Evolutionary conservation across 768 basidiomycete genomes (phyloP).

Genomic region (Cubamyces sp.): DNA sequence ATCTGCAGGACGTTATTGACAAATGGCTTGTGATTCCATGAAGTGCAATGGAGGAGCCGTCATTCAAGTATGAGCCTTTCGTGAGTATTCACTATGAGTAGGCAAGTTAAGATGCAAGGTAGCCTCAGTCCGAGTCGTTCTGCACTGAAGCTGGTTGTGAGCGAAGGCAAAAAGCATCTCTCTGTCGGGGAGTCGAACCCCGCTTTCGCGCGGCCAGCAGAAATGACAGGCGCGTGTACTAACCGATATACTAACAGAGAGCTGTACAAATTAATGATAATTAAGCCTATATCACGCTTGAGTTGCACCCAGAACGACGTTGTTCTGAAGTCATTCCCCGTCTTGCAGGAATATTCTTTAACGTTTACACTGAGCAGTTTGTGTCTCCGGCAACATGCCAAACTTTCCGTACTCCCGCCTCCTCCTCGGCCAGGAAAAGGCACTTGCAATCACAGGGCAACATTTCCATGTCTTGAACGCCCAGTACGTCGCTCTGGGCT

Average conservation of each 20-base stretch:
- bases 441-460: slow-evolving; percentile 47
- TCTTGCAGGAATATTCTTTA: not conserved
- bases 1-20: not conserved
- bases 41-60: too few relatives aligned
- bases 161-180: slow-evolving; percentile 1
- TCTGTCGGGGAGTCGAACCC: slow-evolving; percentile 40
- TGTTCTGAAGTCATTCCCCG: not conserved
- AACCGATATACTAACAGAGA: slow-evolving; percentile 24
- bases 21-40: too few relatives aligned
- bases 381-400: slow-evolving; percentile 8
- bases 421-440: not conserved
- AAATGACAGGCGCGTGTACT: slow-evolving; percentile 20
- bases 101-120: too few relatives aligned
- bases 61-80: too few relatives aligned
- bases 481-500: slow-evolving; percentile 43
- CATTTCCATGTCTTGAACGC: slow-evolving; percentile 64
- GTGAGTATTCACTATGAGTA: too few relatives aligned
- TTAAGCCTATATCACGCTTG: not conserved
- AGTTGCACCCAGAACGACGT: too few relatives aligned
- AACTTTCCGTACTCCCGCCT: slow-evolving; percentile 21
- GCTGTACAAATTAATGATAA: not conserved
- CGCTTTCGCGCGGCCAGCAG: slow-evolving; percentile 36
- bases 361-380: not conserved
- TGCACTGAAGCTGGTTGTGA: too few relatives aligned
- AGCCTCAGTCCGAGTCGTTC: too few relatives aligned